Evolutionary conservation across 169 alveolate species (phyloP), one percentile per base, ranked within the genome.

Genomic region (Babesia divergens): DNA sequence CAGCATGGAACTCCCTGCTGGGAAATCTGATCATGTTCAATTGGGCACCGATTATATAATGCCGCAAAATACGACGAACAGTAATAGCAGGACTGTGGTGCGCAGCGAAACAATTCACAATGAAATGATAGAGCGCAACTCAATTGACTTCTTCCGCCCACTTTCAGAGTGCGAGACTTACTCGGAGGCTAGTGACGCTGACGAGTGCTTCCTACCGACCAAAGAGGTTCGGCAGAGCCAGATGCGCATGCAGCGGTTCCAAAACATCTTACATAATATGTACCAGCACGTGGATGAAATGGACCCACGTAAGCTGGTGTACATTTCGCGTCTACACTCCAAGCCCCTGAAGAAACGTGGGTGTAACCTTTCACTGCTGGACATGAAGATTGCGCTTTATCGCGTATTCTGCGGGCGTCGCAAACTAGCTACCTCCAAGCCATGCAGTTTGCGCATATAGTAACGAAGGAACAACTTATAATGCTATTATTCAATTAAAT

Each of bases 381-480:
- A 74, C 1, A 37, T 77, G 18, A 77, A 67, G 56, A 16, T 68
- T 28, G 82, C 52, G 24, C 58, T 77, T n/a, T 77, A 77, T 40
- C 67, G 70, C 68, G 28, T 70, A 3, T 77, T 77, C 32, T 77
- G 86, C 51, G 86, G 86, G 32, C 65, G 86, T 22, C 38, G 82
- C 34, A 68, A 77, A 62, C 44, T 77, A 11, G 28, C 40, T 5
- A 22, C 52, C 26, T n/a, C n/a, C n/a, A n/a, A n/a, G n/a, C n/a
- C n/a, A n/a, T n/a, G n/a, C n/a, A n/a, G n/a, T n/a, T n/a, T n/a
- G n/a, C n/a, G n/a, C n/a, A n/a, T n/a, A n/a, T n/a, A n/a, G n/a
- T n/a, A n/a, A n/a, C n/a, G n/a, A n/a, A n/a, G n/a, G n/a, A n/a
- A n/a, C n/a, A n/a, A n/a, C n/a, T n/a, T n/a, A n/a, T n/a, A n/a